These are phyloP conservation scores for Luffa acutangula DNA, from an alignment of 306 rosid species.

Conservation along the genomic window DNA sequence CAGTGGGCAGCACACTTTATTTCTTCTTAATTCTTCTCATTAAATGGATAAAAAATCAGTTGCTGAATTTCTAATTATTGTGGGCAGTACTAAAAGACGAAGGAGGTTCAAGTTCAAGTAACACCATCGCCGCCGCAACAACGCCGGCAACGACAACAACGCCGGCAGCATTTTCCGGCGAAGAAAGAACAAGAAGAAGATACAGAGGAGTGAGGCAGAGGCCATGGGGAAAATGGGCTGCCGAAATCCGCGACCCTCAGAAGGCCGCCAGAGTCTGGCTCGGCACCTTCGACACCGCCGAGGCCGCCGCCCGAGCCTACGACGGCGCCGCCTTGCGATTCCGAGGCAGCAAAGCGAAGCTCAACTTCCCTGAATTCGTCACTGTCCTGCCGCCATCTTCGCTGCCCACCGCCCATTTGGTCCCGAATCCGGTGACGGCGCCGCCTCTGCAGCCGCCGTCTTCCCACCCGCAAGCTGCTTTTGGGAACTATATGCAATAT, in stretches of 20 bases:
- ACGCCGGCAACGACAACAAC: neutral
- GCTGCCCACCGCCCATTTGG: neutral
- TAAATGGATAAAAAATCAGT: neutral
- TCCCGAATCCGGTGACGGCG: neutral
- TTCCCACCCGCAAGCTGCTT: neutral
- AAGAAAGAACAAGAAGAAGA: slow-evolving; percentile 2
- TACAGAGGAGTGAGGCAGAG: slow-evolving; percentile 20
- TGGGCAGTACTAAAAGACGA: slow-evolving; percentile 4
- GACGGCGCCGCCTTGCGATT: slow-evolving; percentile 13
- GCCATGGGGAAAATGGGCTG: slow-evolving; percentile 21
- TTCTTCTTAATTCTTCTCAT: neutral
- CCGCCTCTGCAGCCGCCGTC: neutral
- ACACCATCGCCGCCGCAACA: neutral
- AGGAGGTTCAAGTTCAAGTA: neutral
- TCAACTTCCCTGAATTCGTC: slow-evolving; percentile 18
- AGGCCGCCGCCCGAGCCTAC: slow-evolving; percentile 16
- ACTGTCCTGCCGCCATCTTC: neutral
- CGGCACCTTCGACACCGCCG: slow-evolving; percentile 12
- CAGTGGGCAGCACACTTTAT: neutral
- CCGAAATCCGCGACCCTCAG: slow-evolving; percentile 15
- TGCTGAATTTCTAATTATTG: neutral
- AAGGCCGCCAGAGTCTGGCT: slow-evolving; percentile 17
- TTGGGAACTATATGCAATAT: neutral
- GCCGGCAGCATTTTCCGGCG: neutral
- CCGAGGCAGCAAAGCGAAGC: slow-evolving; percentile 17